Conservation (phyloP, 2,329 filamentous ascomycete genomes). For the Calonectria hongkongensis region DNA sequence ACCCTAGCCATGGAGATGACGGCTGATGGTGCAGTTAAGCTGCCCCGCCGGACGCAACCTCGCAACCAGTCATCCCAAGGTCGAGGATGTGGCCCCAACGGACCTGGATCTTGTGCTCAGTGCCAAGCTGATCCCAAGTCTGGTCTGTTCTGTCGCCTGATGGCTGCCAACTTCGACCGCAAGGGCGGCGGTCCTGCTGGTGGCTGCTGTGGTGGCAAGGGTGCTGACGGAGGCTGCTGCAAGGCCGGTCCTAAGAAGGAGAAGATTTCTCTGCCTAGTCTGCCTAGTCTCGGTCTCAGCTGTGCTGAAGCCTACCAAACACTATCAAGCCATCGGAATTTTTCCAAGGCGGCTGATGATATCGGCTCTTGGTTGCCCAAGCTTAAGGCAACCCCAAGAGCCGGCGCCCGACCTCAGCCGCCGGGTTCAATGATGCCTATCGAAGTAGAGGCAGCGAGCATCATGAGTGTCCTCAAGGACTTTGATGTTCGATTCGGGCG, state of each 20-base stretch:
- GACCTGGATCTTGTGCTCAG: constrained; percentile 86
- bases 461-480: constrained; percentile 89
- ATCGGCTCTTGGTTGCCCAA: constrained; percentile 85
- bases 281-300: constrained; percentile 76
- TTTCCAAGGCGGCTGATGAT: constrained; percentile 83
- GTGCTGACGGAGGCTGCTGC: constrained; percentile 78
- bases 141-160: constrained; percentile 87
- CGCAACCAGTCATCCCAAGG: constrained; percentile 54
- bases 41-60: constrained; percentile 66
- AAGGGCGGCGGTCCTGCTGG: constrained; percentile 60
- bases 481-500: constrained; percentile 84
- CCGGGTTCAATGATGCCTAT: constrained; percentile 74
- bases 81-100: constrained; percentile 76
- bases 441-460: constrained; percentile 88
- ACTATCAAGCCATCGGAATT: constrained; percentile 84
- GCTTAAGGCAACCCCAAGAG: constrained; percentile 75
- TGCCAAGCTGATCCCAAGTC: constrained; percentile 86
- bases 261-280: constrained; percentile 60
- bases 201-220: constrained; percentile 80
- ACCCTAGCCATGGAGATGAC: constrained; percentile 76
- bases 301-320: constrained; percentile 88
- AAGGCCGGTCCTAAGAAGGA: constrained; percentile 63
- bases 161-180: constrained; percentile 79
- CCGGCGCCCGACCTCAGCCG: constrained; percentile 53
- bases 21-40: constrained; percentile 76